Evolutionary conservation across 2,329 filamentous ascomycete species (phyloP).

Genomic region (Aspergillus fumigatus): DNA sequence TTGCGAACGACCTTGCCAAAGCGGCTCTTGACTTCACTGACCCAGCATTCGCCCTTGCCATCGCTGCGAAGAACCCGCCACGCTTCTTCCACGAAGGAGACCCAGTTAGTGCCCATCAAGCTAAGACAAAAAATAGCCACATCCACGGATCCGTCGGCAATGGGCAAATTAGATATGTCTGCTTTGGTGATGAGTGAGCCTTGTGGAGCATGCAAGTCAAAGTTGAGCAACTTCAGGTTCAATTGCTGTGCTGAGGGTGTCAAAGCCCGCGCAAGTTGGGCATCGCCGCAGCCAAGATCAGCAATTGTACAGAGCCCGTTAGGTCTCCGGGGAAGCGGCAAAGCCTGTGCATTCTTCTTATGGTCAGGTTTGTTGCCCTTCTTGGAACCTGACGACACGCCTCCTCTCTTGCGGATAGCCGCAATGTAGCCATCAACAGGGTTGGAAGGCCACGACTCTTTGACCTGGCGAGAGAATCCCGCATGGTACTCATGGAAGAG

Average conservation of each 20-base stretch:
- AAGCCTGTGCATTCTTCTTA: conserved; percentile 18
- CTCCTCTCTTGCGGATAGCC: conserved; percentile 65
- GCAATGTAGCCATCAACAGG: conserved; percentile 83
- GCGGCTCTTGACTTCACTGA: conserved; percentile 92
- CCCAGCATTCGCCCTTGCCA: conserved; percentile 79
- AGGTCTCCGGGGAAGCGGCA: conserved; percentile 63
- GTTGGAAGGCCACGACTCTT: conserved; percentile 88
- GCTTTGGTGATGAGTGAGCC: conserved; percentile 71
- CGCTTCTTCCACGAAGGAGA: conserved; percentile 92
- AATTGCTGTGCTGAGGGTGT: conserved; percentile 58
- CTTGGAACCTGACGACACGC: conserved; percentile 39
- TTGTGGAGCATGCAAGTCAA: conserved; percentile 75
- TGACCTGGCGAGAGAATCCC: conserved; percentile 91
- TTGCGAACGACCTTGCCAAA: conserved; percentile 61
- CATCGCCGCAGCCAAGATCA: conserved; percentile 91
- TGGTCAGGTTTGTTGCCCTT: conserved; percentile 37
- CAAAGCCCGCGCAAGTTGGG: conserved; percentile 68
- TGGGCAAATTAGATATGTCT: conserved; percentile 79
- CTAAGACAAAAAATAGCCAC: conserved; percentile 93
- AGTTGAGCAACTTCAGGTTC: conserved; percentile 72
- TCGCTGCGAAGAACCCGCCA: conserved; percentile 88
- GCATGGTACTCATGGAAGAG: conserved; percentile 97
- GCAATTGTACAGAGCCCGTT: conserved; percentile 72
- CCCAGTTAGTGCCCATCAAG: conserved; percentile 98
- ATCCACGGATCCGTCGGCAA: conserved; percentile 71